These are phyloP conservation scores for Venturia oleaginea DNA, from an alignment of 2,329 filamentous ascomycete species.

Conservation along the genomic window DNA sequence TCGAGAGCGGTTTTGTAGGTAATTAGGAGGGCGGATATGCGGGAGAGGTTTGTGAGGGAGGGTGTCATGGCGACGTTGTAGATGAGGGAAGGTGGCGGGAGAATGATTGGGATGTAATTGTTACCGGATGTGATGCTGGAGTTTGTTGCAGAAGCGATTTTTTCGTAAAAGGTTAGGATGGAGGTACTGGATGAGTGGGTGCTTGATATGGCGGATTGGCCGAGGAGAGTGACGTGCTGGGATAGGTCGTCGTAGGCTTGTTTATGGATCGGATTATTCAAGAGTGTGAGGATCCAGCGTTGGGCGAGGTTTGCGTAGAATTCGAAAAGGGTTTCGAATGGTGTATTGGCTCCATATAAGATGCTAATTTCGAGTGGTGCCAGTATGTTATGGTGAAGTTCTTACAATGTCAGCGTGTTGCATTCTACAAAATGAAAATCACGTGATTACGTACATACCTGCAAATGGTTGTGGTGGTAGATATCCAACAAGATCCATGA, in stretches of 20 bases:
- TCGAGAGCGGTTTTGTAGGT: constrained; percentile 9
- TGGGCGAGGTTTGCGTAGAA: constrained; percentile 61
- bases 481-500: constrained; percentile 52
- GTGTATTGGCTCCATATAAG: constrained; percentile 9
- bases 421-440: neutral
- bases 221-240: constrained; percentile 25
- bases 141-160: constrained; percentile 48
- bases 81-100: neutral
- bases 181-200: constrained; percentile 39
- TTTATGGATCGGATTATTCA: constrained; percentile 41
- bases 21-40: constrained; percentile 11
- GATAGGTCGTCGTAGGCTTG: constrained; percentile 26
- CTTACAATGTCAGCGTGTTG: neutral
- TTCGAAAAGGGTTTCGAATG: constrained; percentile 43
- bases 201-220: constrained; percentile 21
- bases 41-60: neutral
- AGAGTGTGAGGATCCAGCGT: constrained; percentile 35
- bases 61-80: constrained; percentile 7
- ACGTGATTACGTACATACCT: neutral
- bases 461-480: constrained; percentile 28
- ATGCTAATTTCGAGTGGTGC: constrained; percentile 8
- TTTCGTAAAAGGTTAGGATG: constrained; percentile 60
- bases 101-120: neutral
- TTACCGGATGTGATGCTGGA: constrained; percentile 22
- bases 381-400: neutral